Evolutionary conservation across 2,329 filamentous ascomycete species (phyloP).

Genomic region (Xylariaceae sp.): DNA sequence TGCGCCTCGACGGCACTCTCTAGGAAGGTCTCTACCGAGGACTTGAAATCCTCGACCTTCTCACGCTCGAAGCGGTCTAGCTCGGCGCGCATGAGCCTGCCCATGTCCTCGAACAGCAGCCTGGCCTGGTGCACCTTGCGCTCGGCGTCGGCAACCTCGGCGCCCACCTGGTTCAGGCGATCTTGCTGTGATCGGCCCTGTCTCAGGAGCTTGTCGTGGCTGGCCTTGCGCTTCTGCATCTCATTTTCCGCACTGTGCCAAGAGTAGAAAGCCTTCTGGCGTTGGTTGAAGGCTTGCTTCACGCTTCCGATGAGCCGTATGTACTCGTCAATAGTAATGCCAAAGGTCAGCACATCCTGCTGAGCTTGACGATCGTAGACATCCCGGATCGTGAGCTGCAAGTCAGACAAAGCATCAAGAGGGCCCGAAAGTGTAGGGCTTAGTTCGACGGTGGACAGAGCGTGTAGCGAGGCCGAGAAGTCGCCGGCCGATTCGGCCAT

Average conservation of each 20-base stretch:
- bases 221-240: conserved; percentile 77
- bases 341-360: conserved; percentile 91
- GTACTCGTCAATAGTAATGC: conserved; percentile 97
- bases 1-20: conserved; percentile 96
- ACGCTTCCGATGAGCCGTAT: conserved; percentile 92
- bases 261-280: conserved; percentile 90
- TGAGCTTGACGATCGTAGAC: conserved; percentile 95
- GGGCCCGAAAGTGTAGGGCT: conserved; percentile 83
- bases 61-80: conserved; percentile 91
- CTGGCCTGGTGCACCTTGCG: conserved; percentile 84
- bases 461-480: conserved; percentile 87
- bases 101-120: conserved; percentile 95
- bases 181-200: conserved; percentile 96
- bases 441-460: conserved; percentile 84
- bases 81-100: conserved; percentile 81
- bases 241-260: conserved; percentile 92
- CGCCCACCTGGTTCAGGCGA: conserved; percentile 81
- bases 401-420: conserved; percentile 81
- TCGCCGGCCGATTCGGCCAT: conserved; percentile 90
- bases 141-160: conserved; percentile 92
- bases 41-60: conserved; percentile 99
- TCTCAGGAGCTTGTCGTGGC: conserved; percentile 88
- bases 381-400: conserved; percentile 89
- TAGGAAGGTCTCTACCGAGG: conserved; percentile 91
- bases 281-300: conserved; percentile 84